Base-by-base conservation (phyloP, 352 stramenopile genomes). In the Phytophthora europaea region DNA sequence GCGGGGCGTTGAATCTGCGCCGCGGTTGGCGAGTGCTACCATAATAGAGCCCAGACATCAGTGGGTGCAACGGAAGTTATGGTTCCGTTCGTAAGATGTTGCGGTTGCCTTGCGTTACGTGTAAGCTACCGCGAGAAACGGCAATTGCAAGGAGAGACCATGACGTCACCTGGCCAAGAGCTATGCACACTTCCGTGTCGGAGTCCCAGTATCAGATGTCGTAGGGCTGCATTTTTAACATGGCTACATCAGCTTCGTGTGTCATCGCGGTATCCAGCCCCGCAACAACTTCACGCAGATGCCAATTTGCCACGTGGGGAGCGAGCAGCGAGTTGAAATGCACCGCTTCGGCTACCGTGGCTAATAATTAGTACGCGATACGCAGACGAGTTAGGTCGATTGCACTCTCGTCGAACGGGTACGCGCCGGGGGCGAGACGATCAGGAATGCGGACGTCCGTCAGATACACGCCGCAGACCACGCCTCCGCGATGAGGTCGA, bases 401-500 rank as follows among this genome's bases (percentile, higher is more conserved):
- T 55, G 73, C 64, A 50, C 55, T 76, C 23, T 73, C 68, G 60
- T 78, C 69, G 54, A 80, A 80, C 16, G 73, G 69, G 16, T 78
- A 78, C 13, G 70, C 73, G 12, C 73, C 73, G 20, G 73, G 69
- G 7, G 69, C 73, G 23, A 80, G 68, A 23, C 45, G 58, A 23
- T 65, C 54, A 2, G 64, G 67, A 22, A 76, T 76, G 22, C 68
- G 58, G 31, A 75, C 52, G 45, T 75, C 65, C 23, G 61, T 77
- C 55, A 80, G 23, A 23, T 75, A 80, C 22, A 78, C 69, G 12
- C 73, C 73, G 22, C 68, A 80, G 23, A 80, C 56, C 28, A 80
- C 69, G 6, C 70, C 61, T 5, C 51, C 3, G 65, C 74, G 40
- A 81, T 78, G 20, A 78, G 60, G 36, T 68, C 65, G 28, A 78